A percentile compares a stretch with the other conserved stretches of the same genome.
Conservation (phyloP, 345 rosid genomes). For the Aquilaria malaccensis region DNA sequence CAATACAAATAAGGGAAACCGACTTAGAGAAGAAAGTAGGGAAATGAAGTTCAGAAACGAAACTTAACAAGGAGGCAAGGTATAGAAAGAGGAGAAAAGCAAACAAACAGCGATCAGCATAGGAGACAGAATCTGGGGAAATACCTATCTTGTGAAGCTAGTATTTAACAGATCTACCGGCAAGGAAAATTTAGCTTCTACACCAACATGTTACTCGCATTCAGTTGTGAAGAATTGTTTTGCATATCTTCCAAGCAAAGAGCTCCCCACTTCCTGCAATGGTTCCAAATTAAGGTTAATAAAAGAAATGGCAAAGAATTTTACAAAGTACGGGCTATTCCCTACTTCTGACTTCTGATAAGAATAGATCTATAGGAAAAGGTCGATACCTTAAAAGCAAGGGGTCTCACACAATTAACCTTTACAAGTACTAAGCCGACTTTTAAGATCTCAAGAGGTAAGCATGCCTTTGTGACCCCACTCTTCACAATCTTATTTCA, state of each 20-base stretch:
- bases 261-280: conserved; percentile 17
- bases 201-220: conserved; percentile 16
- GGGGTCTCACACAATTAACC: no score
- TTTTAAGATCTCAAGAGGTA: no score
- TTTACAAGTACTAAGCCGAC: no score
- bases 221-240: conserved; percentile 11
- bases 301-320: conserved; percentile 1
- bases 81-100: conserved; percentile 21
- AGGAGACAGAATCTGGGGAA: conserved; percentile 11
- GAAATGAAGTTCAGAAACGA: conserved; percentile 26
- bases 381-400: no score
- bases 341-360: no score
- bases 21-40: conserved; percentile 24
- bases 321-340: not conserved
- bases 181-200: conserved; percentile 17
- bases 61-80: conserved; percentile 35
- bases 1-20: conserved; percentile 13
- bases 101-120: conserved; percentile 10
- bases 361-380: no score
- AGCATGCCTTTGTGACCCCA: no score
- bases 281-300: not conserved
- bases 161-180: conserved; percentile 4
- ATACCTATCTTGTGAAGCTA: conserved; percentile 29
- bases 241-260: conserved; percentile 1
- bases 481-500: no score